Conservation (phyloP, 75 land plant genomes). For the Cryptomeria japonica region DNA sequence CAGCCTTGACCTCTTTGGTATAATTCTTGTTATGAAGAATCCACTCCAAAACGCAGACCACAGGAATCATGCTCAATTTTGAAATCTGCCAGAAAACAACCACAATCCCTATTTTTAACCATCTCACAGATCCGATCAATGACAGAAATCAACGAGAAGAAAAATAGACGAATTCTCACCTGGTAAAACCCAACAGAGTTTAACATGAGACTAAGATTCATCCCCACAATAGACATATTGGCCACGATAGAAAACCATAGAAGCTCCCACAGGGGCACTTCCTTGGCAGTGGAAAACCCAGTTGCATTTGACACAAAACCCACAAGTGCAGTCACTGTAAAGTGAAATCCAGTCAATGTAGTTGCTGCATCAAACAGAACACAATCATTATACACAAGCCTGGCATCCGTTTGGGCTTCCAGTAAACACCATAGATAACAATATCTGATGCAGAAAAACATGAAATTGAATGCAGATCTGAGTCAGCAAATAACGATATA, state of each 20-base stretch:
- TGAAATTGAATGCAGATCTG: slow-evolving; percentile 3
- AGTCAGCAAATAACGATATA: not conserved
- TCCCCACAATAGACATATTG: slow-evolving; percentile 62
- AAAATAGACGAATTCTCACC: slow-evolving; percentile 21
- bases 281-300: slow-evolving; percentile 30
- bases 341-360: slow-evolving; percentile 63
- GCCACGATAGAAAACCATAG: slow-evolving; percentile 58
- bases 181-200: slow-evolving; percentile 74
- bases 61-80: slow-evolving; percentile 71
- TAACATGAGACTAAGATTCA: slow-evolving; percentile 73
- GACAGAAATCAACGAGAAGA: not conserved
- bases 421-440: not conserved
- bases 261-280: slow-evolving; percentile 55
- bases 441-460: not conserved
- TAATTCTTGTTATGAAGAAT: slow-evolving; percentile 48
- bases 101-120: not conserved
- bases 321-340: slow-evolving; percentile 48
- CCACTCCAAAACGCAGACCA: slow-evolving; percentile 62
- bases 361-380: slow-evolving; percentile 45
- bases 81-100: slow-evolving; percentile 39
- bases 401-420: not conserved
- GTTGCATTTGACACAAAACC: slow-evolving; percentile 35
- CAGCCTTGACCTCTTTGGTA: slow-evolving; percentile 25
- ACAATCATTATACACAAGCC: not conserved
- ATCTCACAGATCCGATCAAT: not conserved